phyloP scores from a whole-genome alignment of 768 basidiomycete genomes.

The Podaxis sp. region DNA sequence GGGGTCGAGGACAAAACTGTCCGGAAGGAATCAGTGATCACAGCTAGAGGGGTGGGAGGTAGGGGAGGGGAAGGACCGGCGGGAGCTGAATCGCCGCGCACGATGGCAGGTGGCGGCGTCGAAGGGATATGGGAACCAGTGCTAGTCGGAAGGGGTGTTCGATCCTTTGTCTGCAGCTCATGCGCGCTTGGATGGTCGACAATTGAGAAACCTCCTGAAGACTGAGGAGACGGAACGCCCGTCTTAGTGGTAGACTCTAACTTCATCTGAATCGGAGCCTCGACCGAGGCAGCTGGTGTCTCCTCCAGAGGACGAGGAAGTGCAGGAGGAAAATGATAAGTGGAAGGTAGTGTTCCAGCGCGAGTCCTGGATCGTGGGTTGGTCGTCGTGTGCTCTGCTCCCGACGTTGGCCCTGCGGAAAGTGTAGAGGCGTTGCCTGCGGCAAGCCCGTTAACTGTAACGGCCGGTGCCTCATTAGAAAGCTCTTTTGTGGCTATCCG shows the following conservation, averaged over 20 bases:
- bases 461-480: not conserved
- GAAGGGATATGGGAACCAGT: not conserved
- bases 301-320: not conserved
- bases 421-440: not conserved
- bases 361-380: not conserved
- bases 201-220: not conserved
- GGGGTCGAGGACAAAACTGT: not conserved
- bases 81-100: not conserved
- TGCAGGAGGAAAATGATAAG: not conserved
- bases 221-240: not conserved
- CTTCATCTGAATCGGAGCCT: not conserved
- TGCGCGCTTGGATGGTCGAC: not conserved
- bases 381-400: not conserved
- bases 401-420: not conserved
- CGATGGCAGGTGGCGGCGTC: not conserved
- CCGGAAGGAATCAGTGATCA: not conserved
- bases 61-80: not conserved
- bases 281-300: not conserved
- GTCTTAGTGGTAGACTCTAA: not conserved
- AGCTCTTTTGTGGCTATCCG: not conserved
- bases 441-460: not conserved
- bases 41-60: not conserved
- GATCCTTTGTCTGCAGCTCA: not conserved
- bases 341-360: not conserved
- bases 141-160: not conserved